A percentile compares a stretch with the other conserved stretches of the same genome.
phyloP scores from a whole-genome alignment of 192 early-diverging fungal species.

The Phycomyces nitens region DNA sequence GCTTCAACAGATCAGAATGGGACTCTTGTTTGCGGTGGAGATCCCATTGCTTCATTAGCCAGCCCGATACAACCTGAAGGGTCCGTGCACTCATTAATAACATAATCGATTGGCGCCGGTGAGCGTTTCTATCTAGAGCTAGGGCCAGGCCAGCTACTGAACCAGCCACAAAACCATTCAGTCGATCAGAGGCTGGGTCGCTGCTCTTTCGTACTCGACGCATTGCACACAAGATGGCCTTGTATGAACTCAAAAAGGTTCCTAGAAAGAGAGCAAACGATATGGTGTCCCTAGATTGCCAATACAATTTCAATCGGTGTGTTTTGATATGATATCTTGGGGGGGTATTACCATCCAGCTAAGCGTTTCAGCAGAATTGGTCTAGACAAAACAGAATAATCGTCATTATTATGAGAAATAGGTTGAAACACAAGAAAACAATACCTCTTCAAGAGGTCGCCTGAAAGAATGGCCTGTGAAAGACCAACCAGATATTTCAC shows the following conservation, averaged over 20 bases:
- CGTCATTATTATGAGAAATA: no score
- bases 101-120: slow-evolving; percentile 58
- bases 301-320: no score
- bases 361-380: slow-evolving; percentile 41
- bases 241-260: slow-evolving; percentile 60
- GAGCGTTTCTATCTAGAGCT: slow-evolving; percentile 55
- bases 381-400: no score
- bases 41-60: slow-evolving; percentile 59
- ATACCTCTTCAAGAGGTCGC: slow-evolving; percentile 54
- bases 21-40: slow-evolving; percentile 32
- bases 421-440: no score
- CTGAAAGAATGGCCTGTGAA: slow-evolving; percentile 49
- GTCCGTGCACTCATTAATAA: slow-evolving; percentile 63
- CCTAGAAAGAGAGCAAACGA: slow-evolving; percentile 68
- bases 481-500: slow-evolving; percentile 59
- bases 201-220: slow-evolving; percentile 43
- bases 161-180: slow-evolving; percentile 64
- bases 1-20: slow-evolving; percentile 12
- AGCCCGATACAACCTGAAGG: slow-evolving; percentile 57
- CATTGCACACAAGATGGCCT: slow-evolving; percentile 58
- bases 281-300: slow-evolving; percentile 53
- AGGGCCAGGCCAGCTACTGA: slow-evolving; percentile 57
- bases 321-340: not conserved
- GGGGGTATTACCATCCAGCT: slow-evolving; percentile 39
- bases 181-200: slow-evolving; percentile 35